Conservation (phyloP, 306 rosid genomes). For the Begonia peltatifolia region DNA sequence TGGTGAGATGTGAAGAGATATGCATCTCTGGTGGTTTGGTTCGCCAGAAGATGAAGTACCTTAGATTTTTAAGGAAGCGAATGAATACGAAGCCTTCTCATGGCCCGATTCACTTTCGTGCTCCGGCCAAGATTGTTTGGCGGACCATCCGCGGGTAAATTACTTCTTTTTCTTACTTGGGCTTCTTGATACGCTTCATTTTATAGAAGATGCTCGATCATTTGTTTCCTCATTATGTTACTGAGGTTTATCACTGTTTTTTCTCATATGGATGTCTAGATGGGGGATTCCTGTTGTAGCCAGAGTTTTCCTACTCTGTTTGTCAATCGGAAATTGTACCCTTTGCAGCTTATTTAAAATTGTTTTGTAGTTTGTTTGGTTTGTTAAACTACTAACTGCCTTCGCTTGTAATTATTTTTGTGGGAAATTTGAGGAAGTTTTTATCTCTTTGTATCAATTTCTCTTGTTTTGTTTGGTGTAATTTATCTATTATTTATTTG, state of each 20-base stretch:
- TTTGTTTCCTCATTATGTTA: too few species aligned
- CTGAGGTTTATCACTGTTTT: too few species aligned
- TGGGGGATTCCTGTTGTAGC: too few species aligned
- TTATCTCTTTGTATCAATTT: too few species aligned
- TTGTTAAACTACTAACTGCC: too few species aligned
- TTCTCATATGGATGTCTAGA: too few species aligned
- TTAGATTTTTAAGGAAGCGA: conserved; percentile 58
- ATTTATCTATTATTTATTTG: neutral
- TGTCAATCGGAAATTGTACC: too few species aligned
- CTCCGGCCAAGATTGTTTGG: conserved; percentile 70
- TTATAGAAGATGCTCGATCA: neutral
- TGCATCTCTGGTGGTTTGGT: conserved; percentile 57
- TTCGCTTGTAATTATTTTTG: too few species aligned
- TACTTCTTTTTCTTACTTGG: neutral
- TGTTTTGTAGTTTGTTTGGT: too few species aligned
- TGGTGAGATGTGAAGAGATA: conserved; percentile 60
- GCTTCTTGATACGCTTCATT: neutral
- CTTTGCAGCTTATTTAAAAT: too few species aligned
- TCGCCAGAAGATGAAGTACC: conserved; percentile 64
- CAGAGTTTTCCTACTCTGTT: too few species aligned
- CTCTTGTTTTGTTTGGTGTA: neutral
- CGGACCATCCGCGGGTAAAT: conserved; percentile 64
- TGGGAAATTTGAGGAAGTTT: too few species aligned
- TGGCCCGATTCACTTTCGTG: conserved; percentile 65
- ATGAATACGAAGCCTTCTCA: conserved; percentile 80